Evolutionary conservation across 257 asterid species (phyloP).

Genomic region (Capsicum pubescens): DNA sequence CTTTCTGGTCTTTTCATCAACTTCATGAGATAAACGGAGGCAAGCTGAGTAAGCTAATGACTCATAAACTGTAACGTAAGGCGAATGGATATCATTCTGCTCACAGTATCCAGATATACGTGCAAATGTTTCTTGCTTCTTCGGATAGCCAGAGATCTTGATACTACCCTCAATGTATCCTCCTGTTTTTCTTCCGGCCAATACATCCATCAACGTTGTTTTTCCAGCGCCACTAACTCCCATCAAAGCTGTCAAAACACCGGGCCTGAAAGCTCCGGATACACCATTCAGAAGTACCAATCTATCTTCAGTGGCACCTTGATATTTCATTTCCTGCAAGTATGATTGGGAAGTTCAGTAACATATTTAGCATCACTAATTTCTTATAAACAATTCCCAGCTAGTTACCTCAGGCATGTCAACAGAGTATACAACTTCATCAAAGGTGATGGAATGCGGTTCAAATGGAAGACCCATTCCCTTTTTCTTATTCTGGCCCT

Average conservation of each 20-base stretch:
- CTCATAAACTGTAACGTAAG: slow-evolving; percentile 69
- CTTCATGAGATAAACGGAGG: slow-evolving; percentile 64
- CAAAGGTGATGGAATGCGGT: slow-evolving; percentile 81
- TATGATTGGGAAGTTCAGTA: neutral
- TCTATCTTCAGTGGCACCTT: slow-evolving; percentile 54
- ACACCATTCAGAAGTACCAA: slow-evolving; percentile 65
- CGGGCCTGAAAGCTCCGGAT: slow-evolving; percentile 77
- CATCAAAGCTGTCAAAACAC: slow-evolving; percentile 81
- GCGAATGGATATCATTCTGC: slow-evolving; percentile 82
- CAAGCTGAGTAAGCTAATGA: slow-evolving; percentile 75
- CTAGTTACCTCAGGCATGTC: slow-evolving; percentile 77
- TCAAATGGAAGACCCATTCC: slow-evolving; percentile 94
- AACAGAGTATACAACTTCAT: slow-evolving; percentile 70
- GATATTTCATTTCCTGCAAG: slow-evolving; percentile 69
- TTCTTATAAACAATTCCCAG: neutral
- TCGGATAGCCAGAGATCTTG: slow-evolving; percentile 69
- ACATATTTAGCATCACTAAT: neutral
- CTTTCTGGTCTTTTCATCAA: slow-evolving; percentile 53
- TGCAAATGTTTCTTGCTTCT: slow-evolving; percentile 75
- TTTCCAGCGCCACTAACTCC: slow-evolving; percentile 93
- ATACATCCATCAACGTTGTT: slow-evolving; percentile 77
- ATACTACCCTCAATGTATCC: slow-evolving; percentile 75
- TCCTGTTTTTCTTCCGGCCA: slow-evolving; percentile 82
- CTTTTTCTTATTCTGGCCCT: slow-evolving; percentile 39
- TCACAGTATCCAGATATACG: slow-evolving; percentile 78